Evolutionary conservation across 169 alveolate genomes (phyloP).

Genomic region (Plasmodium reichenowi): DNA sequence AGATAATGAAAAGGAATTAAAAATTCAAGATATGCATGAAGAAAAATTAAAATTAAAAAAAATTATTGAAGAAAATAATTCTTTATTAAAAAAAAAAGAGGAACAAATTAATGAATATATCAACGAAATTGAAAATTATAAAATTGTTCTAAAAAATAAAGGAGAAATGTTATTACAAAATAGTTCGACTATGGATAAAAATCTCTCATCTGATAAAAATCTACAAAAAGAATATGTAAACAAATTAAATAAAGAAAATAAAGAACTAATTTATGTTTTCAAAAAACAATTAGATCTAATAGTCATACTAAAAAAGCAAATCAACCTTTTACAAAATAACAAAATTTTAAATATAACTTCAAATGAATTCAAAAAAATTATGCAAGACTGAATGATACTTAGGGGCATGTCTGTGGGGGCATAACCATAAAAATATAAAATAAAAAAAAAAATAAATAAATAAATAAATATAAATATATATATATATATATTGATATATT

Average conservation of each 20-base stretch:
- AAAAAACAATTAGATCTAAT: slow-evolving; percentile 61
- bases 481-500: no score
- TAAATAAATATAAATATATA: no score
- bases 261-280: slow-evolving; percentile 62
- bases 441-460: background rate
- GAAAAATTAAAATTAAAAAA: slow-evolving; percentile 49
- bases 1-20: slow-evolving; percentile 17
- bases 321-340: slow-evolving; percentile 51
- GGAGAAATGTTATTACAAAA: slow-evolving; percentile 45
- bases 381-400: slow-evolving; percentile 23
- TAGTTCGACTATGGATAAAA: slow-evolving; percentile 45
- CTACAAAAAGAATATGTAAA: slow-evolving; percentile 48
- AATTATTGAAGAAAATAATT: slow-evolving; percentile 38
- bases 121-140: slow-evolving; percentile 66
- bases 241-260: slow-evolving; percentile 48
- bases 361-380: slow-evolving; percentile 31
- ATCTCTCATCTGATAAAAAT: slow-evolving; percentile 13
- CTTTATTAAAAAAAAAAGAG: slow-evolving; percentile 38
- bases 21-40: slow-evolving; percentile 8
- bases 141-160: slow-evolving; percentile 35
- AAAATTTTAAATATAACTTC: slow-evolving; percentile 53
- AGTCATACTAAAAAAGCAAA: slow-evolving; percentile 64
- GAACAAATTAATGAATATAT: slow-evolving; percentile 36
- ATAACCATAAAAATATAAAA: background rate
- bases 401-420: background rate